Evolutionary conservation across 1,284 basidiomycete genomes (phyloP).

Genomic region (Quambalaria eucalypti): DNA sequence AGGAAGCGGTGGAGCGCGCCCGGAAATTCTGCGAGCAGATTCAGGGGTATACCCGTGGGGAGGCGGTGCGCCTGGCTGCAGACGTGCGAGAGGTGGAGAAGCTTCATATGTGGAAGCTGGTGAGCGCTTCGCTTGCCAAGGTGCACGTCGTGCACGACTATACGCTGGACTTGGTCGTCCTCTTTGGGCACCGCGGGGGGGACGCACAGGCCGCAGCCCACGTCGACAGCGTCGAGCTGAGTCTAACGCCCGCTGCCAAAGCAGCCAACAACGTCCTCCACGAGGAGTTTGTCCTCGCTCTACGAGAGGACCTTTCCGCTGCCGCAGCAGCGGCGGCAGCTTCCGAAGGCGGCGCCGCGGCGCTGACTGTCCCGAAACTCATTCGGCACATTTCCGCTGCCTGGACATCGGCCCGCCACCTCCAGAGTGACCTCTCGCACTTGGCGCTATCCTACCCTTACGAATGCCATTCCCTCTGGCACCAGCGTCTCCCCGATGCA

Average conservation of each 20-base stretch:
- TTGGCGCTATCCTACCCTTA: background rate
- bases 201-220: background rate
- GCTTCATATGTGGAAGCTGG: constrained; percentile 25
- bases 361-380: background rate
- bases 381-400: constrained; percentile 2
- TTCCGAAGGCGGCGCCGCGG: background rate
- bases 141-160: constrained; percentile 1
- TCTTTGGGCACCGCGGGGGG: too few relatives aligned
- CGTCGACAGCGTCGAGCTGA: background rate
- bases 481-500: background rate
- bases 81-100: constrained; percentile 32
- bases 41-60: constrained; percentile 38
- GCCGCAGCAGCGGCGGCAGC: background rate
- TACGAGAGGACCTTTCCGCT: background rate
- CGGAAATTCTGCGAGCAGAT: constrained; percentile 40
- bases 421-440: background rate
- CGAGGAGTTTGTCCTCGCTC: background rate
- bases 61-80: constrained; percentile 30
- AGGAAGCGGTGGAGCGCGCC: constrained; percentile 30
- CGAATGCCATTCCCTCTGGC: background rate
- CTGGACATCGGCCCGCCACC: constrained; percentile 2
- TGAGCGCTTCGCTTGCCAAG: background rate
- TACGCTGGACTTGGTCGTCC: background rate
- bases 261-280: background rate
- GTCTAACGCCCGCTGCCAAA: background rate